Base-by-base conservation (phyloP, 371 early-diverging fungal species). In the Syncephalis plumigaleata region DNA sequence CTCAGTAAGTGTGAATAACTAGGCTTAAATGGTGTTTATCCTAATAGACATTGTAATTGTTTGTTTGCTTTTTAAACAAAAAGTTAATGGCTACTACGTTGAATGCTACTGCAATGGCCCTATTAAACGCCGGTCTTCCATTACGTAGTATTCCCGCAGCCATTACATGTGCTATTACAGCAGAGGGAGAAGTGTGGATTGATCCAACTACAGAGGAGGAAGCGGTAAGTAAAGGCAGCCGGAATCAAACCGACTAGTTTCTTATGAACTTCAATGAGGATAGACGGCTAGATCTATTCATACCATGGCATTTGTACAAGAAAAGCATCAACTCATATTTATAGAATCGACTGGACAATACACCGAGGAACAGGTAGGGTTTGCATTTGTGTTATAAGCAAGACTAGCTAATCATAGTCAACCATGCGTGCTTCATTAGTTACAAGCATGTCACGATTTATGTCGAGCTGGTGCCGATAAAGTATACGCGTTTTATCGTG, bases 41-140 rank as follows among this genome's bases (percentile, higher is more conserved):
- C 57, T 75, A 40, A 91, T 88, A 55, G 58, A 58, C 16, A 62
- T 63, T 8, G 49, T 95, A 36, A 1, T 48, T 38, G n/a, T 21
- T 18, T 1, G 16, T 45, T 25, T 13, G 18, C 51, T n/a, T n/a
- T n/a, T n/a, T n/a, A n/a, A n/a, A n/a, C n/a, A n/a, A n/a, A n/a
- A n/a, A 76, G 79, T 67, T 77, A 20, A 58, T 84, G 23, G 63
- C 92, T 8, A 73, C 84, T 5, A 75, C 86, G 0, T 71, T 91
- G 31, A 93, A 92, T 55, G 90, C 90, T 0, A 72, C 79, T 0
- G 64, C 79, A 7, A 51, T 94, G 53, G 91, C 93, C 0, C 69
- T 95, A 21, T 49, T 94, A 45, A 88, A 93, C 58, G 91, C 93
- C 9, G 94, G 91, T 25, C 68, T 93, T n/a, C 86, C 93, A 11